Evolutionary conservation across 164 flowering plant species (phyloP).

Genomic region (Magnolia sinica): DNA sequence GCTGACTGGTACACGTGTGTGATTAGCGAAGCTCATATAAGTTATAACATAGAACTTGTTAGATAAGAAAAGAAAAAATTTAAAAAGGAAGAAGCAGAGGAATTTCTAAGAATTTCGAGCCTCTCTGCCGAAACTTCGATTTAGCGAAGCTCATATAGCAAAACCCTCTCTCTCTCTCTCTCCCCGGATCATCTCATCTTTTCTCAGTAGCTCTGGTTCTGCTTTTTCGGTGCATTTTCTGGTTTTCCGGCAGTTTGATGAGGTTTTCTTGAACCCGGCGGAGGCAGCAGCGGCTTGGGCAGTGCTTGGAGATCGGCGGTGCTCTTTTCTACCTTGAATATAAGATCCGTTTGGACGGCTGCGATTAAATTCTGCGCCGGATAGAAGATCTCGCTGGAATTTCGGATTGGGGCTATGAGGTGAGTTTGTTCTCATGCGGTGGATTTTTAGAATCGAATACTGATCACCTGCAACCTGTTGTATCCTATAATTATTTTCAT

Average conservation of each 20-base stretch:
- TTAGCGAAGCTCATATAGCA: too few species aligned
- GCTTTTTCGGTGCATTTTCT: background rate
- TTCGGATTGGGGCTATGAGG: conserved; percentile 21
- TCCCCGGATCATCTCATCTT: background rate
- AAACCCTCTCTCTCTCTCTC: background rate
- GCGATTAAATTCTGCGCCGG: background rate
- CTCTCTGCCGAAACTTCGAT: background rate
- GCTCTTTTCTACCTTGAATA: background rate
- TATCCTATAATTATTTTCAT: too few species aligned
- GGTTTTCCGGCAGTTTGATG: background rate
- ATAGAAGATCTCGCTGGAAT: conserved; percentile 9
- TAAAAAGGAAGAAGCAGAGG: background rate
- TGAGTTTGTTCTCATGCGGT: background rate
- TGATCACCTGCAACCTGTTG: too few species aligned
- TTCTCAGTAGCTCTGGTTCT: background rate
- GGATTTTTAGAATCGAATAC: too few species aligned
- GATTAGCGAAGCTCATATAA: too few species aligned
- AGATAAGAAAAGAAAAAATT: background rate
- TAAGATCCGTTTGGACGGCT: background rate
- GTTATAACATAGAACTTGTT: too few species aligned
- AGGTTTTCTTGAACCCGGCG: too few species aligned
- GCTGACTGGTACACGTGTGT: too few species aligned
- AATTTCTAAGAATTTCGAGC: background rate
- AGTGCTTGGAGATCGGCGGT: background rate
- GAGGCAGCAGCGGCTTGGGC: too few species aligned